Evolutionary conservation across 2,329 filamentous ascomycete genomes (phyloP).

Genomic region (Colletotrichum sp.): DNA sequence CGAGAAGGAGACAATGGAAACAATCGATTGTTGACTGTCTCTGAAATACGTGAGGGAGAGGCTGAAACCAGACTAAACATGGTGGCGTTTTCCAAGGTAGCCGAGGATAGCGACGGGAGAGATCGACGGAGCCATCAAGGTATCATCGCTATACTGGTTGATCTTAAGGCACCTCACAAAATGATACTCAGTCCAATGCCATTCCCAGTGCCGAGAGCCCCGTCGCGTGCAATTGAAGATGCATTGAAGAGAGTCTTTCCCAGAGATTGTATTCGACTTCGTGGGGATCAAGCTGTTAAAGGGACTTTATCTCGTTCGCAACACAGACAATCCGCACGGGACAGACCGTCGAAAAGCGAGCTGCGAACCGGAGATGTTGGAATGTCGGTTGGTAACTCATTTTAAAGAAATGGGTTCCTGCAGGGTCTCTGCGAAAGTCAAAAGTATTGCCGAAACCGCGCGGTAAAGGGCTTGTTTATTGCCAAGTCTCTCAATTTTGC

Average conservation of each 20-base stretch:
- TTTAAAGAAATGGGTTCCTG: neutral
- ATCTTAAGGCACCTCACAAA: no score
- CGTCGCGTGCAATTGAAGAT: neutral
- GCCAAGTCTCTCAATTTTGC: neutral
- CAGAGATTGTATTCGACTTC: rapidly evolving
- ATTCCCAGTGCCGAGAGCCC: rapidly evolving
- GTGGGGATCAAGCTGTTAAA: neutral
- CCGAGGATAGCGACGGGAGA: neutral
- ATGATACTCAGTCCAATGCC: rapidly evolving
- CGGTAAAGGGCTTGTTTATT: neutral
- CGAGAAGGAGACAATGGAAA: rapidly evolving
- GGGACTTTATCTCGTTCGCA: rapidly evolving
- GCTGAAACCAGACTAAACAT: neutral
- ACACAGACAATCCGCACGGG: rapidly evolving
- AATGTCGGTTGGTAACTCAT: neutral
- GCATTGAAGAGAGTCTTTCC: neutral
- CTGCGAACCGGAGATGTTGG: neutral
- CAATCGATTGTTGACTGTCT: neutral
- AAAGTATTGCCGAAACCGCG: neutral
- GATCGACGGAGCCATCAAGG: neutral
- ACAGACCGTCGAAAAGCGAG: rapidly evolving
- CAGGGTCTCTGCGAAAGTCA: neutral
- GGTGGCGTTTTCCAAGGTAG: neutral
- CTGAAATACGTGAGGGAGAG: neutral
- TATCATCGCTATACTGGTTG: no score